Base-by-base conservation (phyloP, 23 red algal genomes). In the Gracilaria gracilis region DNA sequence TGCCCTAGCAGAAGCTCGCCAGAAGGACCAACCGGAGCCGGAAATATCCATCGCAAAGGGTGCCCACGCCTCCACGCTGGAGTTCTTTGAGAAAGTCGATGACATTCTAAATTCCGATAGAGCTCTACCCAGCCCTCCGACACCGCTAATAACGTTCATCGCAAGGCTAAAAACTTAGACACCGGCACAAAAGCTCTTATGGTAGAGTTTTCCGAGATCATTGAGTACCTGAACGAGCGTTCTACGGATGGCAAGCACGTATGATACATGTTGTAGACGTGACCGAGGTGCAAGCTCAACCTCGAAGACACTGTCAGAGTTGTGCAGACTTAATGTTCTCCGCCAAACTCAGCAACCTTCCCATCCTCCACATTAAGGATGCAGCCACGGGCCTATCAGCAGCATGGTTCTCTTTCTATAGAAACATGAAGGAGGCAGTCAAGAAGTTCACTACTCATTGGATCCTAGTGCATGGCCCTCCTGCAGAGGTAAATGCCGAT, bases 391-490 rank as follows among this genome's bases (percentile, higher is more conserved):
- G 16, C 1, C 57, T 54, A 44, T 86, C 82, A n/a, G 59, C 36
- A 20, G 64, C 7, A 23, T 67, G 46, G 37, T n/a, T 86, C 82
- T 47, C 65, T 20, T 37, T 54, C 2, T 71, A 57, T 51, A 53
- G 61, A 33, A 67, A 55, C 23, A 71, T 86, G 23, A 70, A 67
- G 54, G 19, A 69, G 20, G 37, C 82, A 4, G 0, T 0, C 44
- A 8, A 55, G 14, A 15, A 25, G 23, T 73, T 86, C 0, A 65
- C 50, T 15, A 15, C 67, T n/a, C 59, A 50, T 53, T 86, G 82
- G 61, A 86, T 86, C 17, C 28, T 37, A 20, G n/a, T 51, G 9
- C 82, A 86, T 35, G 49, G 62, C 27, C 16, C 82, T 42, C 65
- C 82, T 4, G 23, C 35, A 24, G 65, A 69, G 51, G 28, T 86